A percentile compares a stretch with the other conserved stretches of the same genome.
phyloP scores from a whole-genome alignment of 2,329 filamentous ascomycete genomes.

The Triangularia setosa region DNA sequence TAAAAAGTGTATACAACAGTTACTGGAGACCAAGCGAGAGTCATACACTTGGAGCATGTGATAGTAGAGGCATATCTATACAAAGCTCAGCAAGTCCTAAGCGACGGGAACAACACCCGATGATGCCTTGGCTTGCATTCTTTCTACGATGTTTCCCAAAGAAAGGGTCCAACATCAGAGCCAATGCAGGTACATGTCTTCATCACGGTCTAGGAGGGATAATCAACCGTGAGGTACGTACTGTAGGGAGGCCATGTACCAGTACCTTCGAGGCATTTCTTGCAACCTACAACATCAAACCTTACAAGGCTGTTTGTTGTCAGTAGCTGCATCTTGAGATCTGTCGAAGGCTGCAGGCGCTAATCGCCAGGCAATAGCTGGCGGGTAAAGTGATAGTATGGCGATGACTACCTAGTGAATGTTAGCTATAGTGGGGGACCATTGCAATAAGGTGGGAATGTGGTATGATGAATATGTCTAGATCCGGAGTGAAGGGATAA shows the following conservation, averaged over 20 bases:
- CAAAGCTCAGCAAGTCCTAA: background rate
- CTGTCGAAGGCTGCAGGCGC: background rate
- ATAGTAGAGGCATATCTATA: too few relatives aligned
- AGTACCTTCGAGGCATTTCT: background rate
- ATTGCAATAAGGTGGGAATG: background rate
- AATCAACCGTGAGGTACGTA: background rate
- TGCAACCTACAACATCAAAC: background rate
- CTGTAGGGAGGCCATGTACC: background rate
- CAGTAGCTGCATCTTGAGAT: background rate
- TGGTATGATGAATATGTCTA: background rate
- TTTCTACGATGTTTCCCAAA: background rate
- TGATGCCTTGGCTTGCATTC: background rate
- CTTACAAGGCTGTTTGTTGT: background rate
- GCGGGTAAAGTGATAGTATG: background rate
- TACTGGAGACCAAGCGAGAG: too few relatives aligned
- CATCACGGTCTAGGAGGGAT: background rate
- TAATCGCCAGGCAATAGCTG: background rate
- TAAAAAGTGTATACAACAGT: too few relatives aligned
- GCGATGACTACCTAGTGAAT: background rate
- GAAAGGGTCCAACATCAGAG: background rate
- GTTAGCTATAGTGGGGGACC: background rate
- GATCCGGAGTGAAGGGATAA: background rate
- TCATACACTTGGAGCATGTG: too few relatives aligned
- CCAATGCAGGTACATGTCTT: background rate
- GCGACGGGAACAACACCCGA: background rate